Evolutionary conservation across 139 green algal species (phyloP), one percentile per base, ranked within the genome.

Genomic region (Chlorella sp.): DNA sequence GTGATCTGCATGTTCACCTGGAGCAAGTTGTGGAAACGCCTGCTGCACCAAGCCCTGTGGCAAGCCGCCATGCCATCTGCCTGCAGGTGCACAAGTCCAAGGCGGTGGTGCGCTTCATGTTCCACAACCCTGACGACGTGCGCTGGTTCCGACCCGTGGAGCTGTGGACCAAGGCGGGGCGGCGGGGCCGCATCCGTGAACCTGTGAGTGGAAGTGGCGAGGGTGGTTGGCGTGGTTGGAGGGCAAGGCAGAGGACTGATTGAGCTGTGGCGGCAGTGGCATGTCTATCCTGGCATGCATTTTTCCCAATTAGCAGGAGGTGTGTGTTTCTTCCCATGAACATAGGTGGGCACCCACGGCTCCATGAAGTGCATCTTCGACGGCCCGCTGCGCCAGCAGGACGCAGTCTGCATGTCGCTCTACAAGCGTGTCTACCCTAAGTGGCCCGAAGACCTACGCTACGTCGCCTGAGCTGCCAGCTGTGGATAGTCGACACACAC

Each of bases 351-450:
- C 71, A 99, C 96, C 9, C 97, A 99, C 81, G 97, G 97, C 55
- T 81, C 85, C 47, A 97, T 99, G 91, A 99, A 99, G 92, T 95
- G 91, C 76, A 86, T 98, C 9, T 99, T 99, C 75, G 97, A 99
- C 79, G 93, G 90, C 1, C 88, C 91, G 1, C 88, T 99, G n/a
- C 87, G 93, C 84, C 97, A 99, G 92, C 86, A 91, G 21, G 97
- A 99, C 88, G 91, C 93, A 1, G 93, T 99, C 70, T 98, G 96
- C 90, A 93, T 97, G 78, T 91, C 85, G n/a, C 90, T 99, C n/a
- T 99, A 98, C 92, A 99, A 99, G 90, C 90, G 97, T 0, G 91
- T 94, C 2, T 99, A 94, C 76, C 97, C 97, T 32, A 95, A 94
- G 71, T 99, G 97, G 95, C 97, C 97, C 6, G 60, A 84, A 6